Percentiles rank a stretch among this genome's conserved stretches.
Conservation (phyloP, 768 basidiomycete genomes). For the Pisolithus marmoratus region DNA sequence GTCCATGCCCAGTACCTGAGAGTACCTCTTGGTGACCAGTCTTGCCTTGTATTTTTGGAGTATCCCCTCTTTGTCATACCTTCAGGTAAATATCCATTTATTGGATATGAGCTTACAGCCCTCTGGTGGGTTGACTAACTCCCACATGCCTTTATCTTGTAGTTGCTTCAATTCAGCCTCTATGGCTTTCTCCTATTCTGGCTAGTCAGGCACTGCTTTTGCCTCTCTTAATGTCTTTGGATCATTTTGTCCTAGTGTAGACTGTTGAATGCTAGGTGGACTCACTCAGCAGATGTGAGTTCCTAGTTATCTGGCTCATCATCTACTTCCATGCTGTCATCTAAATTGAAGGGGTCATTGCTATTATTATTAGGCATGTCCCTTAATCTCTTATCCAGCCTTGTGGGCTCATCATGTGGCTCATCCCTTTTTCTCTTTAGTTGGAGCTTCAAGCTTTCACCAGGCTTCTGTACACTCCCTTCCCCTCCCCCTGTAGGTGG, state of each 20-base stretch:
- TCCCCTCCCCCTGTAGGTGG: no score
- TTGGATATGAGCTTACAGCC: conserved; percentile 23
- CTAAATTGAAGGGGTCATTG: no score
- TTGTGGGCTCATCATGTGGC: no score
- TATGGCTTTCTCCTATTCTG: conserved; percentile 1
- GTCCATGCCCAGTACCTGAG: conserved; percentile 31
- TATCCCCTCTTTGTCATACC: conserved; percentile 1
- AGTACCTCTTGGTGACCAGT: conserved; percentile 36
- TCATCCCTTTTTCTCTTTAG: neutral
- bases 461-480: no score
- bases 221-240: no score
- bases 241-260: neutral
- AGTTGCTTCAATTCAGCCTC: neutral
- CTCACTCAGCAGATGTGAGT: neutral
- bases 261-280: neutral
- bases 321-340: no score
- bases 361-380: no score
- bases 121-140: conserved; percentile 19
- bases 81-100: conserved; percentile 23
- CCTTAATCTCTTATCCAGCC: no score
- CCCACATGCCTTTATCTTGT: conserved; percentile 10
- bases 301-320: no score
- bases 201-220: neutral
- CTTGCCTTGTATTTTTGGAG: conserved; percentile 26
- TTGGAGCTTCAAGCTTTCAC: neutral